phyloP scores from a whole-genome alignment of 164 flowering plant species.

The Aristolochia californica region DNA sequence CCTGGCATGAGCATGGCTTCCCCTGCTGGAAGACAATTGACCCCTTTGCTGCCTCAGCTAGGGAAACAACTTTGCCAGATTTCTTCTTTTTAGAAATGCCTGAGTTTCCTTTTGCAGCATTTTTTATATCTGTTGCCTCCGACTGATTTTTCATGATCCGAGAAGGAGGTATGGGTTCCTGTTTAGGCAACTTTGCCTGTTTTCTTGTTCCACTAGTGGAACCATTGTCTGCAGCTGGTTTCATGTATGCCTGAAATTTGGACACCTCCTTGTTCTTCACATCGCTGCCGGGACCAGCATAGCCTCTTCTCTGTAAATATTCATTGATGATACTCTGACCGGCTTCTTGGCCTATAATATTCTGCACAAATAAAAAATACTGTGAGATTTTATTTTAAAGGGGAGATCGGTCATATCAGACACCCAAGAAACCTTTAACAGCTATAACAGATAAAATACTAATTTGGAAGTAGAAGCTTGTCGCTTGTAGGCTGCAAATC shows the following conservation, averaged over 20 bases:
- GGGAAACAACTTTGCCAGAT: slow-evolving; percentile 65
- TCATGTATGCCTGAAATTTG: slow-evolving; percentile 63
- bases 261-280: slow-evolving; percentile 23
- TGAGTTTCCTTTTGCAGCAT: slow-evolving; percentile 24
- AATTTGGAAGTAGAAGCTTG: neutral
- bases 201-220: slow-evolving; percentile 38
- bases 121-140: slow-evolving; percentile 23
- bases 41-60: slow-evolving; percentile 94
- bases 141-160: slow-evolving; percentile 18
- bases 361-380: slow-evolving; percentile 32
- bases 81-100: slow-evolving; percentile 61
- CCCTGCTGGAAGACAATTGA: slow-evolving; percentile 87
- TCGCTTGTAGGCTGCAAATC: neutral
- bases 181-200: slow-evolving; percentile 35
- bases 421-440: neutral
- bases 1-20: slow-evolving; percentile 92
- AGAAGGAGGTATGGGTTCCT: slow-evolving; percentile 17
- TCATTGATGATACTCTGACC: slow-evolving; percentile 70
- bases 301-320: slow-evolving; percentile 69
- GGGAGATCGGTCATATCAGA: neutral
- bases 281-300: slow-evolving; percentile 18
- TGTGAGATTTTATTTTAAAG: neutral
- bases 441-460: neutral
- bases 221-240: slow-evolving; percentile 46
- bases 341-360: slow-evolving; percentile 72